These are phyloP conservation scores for Tylopilus plumbeoviolaceoides DNA, from an alignment of 768 basidiomycete species.

Conservation along the genomic window DNA sequence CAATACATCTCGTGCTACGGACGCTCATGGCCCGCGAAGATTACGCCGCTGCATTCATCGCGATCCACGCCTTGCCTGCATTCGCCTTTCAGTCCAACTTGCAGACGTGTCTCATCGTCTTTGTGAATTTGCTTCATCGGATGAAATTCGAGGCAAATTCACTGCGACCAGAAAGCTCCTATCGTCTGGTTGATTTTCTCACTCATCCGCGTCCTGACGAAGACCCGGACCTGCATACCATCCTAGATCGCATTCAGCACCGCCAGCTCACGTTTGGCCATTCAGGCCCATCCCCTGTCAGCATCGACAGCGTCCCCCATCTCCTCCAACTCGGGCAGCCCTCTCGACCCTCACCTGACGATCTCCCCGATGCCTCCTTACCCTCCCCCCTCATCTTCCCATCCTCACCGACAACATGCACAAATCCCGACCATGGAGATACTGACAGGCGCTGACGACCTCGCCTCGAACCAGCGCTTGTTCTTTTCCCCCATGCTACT, in stretches of 20 bases:
- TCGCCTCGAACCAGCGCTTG: neutral
- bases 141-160: constrained; percentile 23
- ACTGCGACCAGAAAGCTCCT: neutral
- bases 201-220: constrained; percentile 18
- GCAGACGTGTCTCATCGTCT: constrained; percentile 37
- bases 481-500: constrained; percentile 22
- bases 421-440: constrained; percentile 14
- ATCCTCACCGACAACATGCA: neutral
- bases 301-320: constrained; percentile 16
- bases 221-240: constrained; percentile 8
- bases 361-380: neutral
- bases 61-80: constrained; percentile 31
- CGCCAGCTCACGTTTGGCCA: neutral
- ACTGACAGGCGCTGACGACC: constrained; percentile 11
- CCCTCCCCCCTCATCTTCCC: neutral
- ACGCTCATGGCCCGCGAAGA: constrained; percentile 42
- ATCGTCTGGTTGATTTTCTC: constrained; percentile 25
- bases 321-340: constrained; percentile 19
- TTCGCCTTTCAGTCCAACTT: constrained; percentile 32
- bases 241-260: constrained; percentile 16
- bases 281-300: constrained; percentile 8
- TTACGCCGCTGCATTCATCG: constrained; percentile 44
- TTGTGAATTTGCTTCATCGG: constrained; percentile 36
- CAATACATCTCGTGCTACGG: constrained; percentile 42
- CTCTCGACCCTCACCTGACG: neutral